phyloP scores from a whole-genome alignment of 164 flowering plant genomes.

The Liquidambar formosana region DNA sequence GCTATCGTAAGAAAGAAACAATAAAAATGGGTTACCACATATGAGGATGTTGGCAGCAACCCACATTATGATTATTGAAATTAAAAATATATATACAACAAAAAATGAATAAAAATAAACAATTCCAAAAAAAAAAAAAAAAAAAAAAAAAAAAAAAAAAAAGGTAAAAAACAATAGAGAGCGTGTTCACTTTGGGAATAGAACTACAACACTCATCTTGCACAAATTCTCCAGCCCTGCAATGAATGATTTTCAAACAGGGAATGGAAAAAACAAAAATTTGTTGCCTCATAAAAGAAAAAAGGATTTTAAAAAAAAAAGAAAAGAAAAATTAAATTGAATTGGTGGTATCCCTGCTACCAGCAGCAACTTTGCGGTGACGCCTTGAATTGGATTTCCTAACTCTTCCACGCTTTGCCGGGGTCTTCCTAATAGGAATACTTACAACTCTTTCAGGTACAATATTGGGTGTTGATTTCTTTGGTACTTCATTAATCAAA shows the following conservation, averaged over 20 bases:
- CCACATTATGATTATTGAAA: slow-evolving; percentile 15
- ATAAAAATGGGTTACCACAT: slow-evolving; percentile 17
- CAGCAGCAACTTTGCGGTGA: slow-evolving; percentile 33
- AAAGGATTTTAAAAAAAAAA: too few relatives aligned
- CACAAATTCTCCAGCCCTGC: slow-evolving; percentile 26
- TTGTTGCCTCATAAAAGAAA: too few relatives aligned
- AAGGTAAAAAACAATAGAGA: too few relatives aligned
- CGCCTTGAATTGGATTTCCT: slow-evolving; percentile 35
- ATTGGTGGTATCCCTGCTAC: slow-evolving; percentile 16
- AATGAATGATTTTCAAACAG: slow-evolving; percentile 13
- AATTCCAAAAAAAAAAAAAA: not conserved
- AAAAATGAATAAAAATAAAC: slow-evolving; percentile 14
- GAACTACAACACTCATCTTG: slow-evolving; percentile 25
- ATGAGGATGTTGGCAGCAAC: slow-evolving; percentile 3
- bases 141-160: not conserved
- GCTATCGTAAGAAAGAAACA: slow-evolving; percentile 5
- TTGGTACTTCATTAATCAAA: slow-evolving; percentile 16
- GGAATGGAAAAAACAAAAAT: slow-evolving; percentile 28
- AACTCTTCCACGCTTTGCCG: slow-evolving; percentile 32
- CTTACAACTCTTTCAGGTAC: slow-evolving; percentile 5
- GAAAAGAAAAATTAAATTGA: slow-evolving; percentile 27
- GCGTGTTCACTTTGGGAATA: slow-evolving; percentile 5
- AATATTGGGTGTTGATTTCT: slow-evolving; percentile 7
- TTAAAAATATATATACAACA: slow-evolving; percentile 18
- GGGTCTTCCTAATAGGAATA: slow-evolving; percentile 15